Percentiles rank a stretch among this genome's conserved stretches.
phyloP scores from a whole-genome alignment of 225 moss, liverwort and hornwort species.

The Neckera pumila region DNA sequence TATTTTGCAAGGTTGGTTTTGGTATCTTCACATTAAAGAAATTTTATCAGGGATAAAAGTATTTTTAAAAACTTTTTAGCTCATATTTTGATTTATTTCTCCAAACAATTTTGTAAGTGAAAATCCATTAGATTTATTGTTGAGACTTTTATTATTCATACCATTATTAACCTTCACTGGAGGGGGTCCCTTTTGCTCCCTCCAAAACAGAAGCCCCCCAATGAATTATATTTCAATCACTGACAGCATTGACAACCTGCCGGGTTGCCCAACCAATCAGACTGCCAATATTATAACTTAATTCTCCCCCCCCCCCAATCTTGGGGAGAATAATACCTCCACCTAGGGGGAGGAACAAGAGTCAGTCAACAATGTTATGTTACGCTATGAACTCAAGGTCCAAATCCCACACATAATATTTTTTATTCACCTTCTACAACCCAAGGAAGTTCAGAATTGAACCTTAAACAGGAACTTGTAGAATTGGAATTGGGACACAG shows the following conservation, averaged over 20 bases:
- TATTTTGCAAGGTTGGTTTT: background rate
- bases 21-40: background rate
- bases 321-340: no score
- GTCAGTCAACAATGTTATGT: no score
- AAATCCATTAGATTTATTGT: background rate
- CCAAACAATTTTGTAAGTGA: background rate
- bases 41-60: no score
- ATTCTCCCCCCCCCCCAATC: no score
- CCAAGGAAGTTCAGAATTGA: background rate
- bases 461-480: background rate
- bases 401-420: background rate
- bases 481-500: background rate
- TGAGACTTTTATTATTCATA: background rate
- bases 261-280: no score
- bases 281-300: no score
- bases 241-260: no score
- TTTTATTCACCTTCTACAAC: background rate
- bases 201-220: no score
- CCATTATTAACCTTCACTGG: no score
- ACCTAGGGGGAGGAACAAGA: no score
- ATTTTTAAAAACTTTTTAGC: accelerated
- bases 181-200: no score
- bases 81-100: background rate
- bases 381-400: accelerated
- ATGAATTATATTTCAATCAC: no score